Evolutionary conservation across 768 basidiomycete species (phyloP).

Genomic region (Amanita inopinata): DNA sequence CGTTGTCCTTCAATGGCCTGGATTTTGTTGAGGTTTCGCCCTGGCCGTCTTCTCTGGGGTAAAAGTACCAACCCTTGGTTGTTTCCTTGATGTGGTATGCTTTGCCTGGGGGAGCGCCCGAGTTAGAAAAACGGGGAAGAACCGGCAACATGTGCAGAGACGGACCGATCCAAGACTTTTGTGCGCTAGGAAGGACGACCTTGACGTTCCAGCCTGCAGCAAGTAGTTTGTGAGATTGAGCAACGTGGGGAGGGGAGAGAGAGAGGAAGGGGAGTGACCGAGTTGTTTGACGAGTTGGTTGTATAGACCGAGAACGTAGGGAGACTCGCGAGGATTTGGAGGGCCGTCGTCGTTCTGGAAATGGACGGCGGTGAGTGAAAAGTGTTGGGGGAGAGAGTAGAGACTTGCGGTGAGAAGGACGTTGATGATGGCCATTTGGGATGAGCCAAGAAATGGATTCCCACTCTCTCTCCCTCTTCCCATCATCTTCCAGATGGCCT

Average conservation of each 20-base stretch:
- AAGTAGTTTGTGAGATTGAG: slow-evolving; percentile 32
- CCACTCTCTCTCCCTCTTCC: slow-evolving; percentile 14
- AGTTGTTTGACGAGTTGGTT: slow-evolving; percentile 46
- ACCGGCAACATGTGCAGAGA: slow-evolving; percentile 5
- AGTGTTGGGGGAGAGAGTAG: slow-evolving; percentile 12
- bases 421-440: slow-evolving; percentile 6
- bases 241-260: slow-evolving; percentile 17
- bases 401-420: slow-evolving; percentile 36
- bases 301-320: slow-evolving; percentile 68
- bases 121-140: neutral
- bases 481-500: slow-evolving; percentile 18
- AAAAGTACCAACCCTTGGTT: slow-evolving; percentile 64
- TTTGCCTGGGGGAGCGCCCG: slow-evolving; percentile 40
- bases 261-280: slow-evolving; percentile 27
- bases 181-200: slow-evolving; percentile 70
- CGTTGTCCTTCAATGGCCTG: slow-evolving; percentile 64
- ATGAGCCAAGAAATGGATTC: too few species aligned
- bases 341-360: slow-evolving; percentile 80
- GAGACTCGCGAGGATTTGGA: slow-evolving; percentile 53
- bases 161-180: slow-evolving; percentile 85
- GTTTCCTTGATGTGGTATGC: slow-evolving; percentile 73
- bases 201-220: slow-evolving; percentile 64
- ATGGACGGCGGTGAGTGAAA: neutral
- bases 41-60: slow-evolving; percentile 57
- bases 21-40: slow-evolving; percentile 58